Evolutionary conservation across 305 asterid species (phyloP).

Genomic region (Withania somnifera): DNA sequence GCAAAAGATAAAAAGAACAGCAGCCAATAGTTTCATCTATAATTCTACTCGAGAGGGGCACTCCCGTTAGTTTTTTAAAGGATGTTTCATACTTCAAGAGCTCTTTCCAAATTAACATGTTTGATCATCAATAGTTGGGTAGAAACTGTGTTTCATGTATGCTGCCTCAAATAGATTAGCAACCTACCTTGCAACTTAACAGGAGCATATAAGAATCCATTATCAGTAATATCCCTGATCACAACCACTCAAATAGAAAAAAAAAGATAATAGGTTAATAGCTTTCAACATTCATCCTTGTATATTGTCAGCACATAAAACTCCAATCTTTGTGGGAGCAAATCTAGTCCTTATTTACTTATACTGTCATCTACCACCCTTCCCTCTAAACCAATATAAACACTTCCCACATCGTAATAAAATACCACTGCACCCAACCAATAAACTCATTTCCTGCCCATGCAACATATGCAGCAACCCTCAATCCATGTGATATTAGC

Average conservation of each 20-base stretch:
- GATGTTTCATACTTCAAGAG: not conserved
- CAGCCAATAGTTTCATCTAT: not conserved
- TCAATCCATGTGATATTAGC: not conserved
- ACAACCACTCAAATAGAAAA: not conserved
- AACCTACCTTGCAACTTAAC: not conserved
- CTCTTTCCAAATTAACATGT: not conserved
- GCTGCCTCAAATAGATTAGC: not conserved
- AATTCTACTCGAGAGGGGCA: not conserved
- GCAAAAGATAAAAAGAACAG: not conserved
- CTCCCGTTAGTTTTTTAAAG: not conserved
- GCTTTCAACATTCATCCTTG: not conserved
- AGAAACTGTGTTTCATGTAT: not conserved
- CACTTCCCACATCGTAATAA: not conserved
- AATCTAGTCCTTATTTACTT: not conserved
- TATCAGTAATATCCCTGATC: not conserved
- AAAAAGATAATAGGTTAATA: not conserved
- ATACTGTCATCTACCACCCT: not conserved
- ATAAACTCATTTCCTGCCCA: not conserved
- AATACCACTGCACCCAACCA: not conserved
- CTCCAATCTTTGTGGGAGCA: not conserved
- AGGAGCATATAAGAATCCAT: not conserved
- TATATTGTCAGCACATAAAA: not conserved
- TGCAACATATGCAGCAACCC: not conserved
- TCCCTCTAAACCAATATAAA: not conserved
- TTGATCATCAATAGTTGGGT: not conserved